phyloP scores from a whole-genome alignment of 2,329 filamentous ascomycete genomes.

The Colletotrichum sp. region DNA sequence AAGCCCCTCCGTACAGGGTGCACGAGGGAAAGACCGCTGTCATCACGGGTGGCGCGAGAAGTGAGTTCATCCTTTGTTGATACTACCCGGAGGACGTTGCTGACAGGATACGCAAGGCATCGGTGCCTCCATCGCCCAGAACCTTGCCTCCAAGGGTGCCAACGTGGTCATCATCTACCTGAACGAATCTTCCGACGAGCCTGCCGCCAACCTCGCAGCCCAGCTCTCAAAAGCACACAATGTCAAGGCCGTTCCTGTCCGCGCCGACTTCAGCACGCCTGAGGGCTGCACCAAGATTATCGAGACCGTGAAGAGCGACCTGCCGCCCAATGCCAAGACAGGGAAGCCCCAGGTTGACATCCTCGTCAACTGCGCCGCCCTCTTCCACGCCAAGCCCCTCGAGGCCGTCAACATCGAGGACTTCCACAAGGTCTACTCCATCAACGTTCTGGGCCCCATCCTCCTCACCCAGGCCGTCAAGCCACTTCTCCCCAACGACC shows the following conservation, averaged over 20 bases:
- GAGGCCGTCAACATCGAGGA: conserved; percentile 52
- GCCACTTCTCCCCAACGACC: conserved; percentile 60
- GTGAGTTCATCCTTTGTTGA: conserved; percentile 29
- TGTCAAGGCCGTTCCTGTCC: conserved; percentile 58
- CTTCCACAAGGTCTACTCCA: conserved; percentile 60
- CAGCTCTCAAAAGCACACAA: conserved; percentile 51
- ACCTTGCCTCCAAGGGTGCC: conserved; percentile 65
- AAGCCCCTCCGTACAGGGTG: conserved; percentile 23
- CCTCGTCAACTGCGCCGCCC: conserved; percentile 63
- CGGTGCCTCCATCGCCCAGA: conserved; percentile 61
- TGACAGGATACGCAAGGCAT: conserved; percentile 50
- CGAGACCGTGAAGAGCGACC: conserved; percentile 45
- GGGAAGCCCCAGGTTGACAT: conserved; percentile 60
- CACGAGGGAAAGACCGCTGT: conserved; percentile 54
- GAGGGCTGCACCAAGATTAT: conserved; percentile 58
- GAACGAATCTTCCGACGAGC: conserved; percentile 55
- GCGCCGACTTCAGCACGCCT: conserved; percentile 67
- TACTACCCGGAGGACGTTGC: not conserved
- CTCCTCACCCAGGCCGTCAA: conserved; percentile 59
- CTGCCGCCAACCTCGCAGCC: conserved; percentile 51
- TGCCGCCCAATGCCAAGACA: conserved; percentile 44
- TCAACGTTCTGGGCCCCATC: conserved; percentile 42
- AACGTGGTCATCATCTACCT: conserved; percentile 66
- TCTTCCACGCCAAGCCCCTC: conserved; percentile 51
- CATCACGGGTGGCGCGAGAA: conserved; percentile 57